Conservation (phyloP, 2,329 filamentous ascomycete species). For the Akanthomyces muscarius region DNA sequence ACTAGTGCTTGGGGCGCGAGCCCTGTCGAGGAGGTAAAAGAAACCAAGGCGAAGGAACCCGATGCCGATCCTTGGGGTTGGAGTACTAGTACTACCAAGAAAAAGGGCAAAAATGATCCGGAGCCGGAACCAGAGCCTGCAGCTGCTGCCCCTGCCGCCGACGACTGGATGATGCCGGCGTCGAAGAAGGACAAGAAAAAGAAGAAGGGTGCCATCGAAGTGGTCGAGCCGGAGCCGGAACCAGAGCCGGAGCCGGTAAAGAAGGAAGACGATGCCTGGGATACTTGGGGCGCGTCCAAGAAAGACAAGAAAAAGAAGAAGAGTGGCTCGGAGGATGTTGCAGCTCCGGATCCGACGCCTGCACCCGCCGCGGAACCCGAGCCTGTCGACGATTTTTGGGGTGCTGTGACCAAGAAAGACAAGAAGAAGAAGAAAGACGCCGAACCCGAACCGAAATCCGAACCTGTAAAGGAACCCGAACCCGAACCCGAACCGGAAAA, state of each 20-base stretch:
- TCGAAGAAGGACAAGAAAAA: conserved; percentile 39
- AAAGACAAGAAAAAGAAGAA: conserved; percentile 34
- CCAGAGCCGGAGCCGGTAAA: conserved; percentile 27
- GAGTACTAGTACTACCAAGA: conserved; percentile 33
- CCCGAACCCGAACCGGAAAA: conserved; percentile 25
- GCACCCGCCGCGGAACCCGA: conserved; percentile 15
- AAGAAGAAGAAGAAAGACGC: conserved; percentile 38
- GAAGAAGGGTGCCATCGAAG: conserved; percentile 29
- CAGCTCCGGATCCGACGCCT: conserved; percentile 9
- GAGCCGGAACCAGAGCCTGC: conserved; percentile 21
- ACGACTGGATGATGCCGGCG: conserved; percentile 22
- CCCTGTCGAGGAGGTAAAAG: conserved; percentile 32
- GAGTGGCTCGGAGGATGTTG: conserved; percentile 22
- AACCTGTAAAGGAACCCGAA: conserved; percentile 20
- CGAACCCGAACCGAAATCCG: conserved; percentile 25
- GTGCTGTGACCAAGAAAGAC: conserved; percentile 23
- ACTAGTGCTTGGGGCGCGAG: conserved; percentile 34
- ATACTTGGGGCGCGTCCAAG: conserved; percentile 26
- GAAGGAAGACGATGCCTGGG: conserved; percentile 32
- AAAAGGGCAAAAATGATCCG: conserved; percentile 38
- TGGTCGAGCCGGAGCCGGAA: conserved; percentile 23
- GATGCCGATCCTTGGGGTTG: conserved; percentile 34
- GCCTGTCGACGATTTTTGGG: conserved; percentile 20
- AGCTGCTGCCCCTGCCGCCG: conserved; percentile 23
- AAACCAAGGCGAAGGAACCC: conserved; percentile 25